These are phyloP conservation scores for Castanospermum australe DNA, from an alignment of 306 rosid genomes.

Conservation along the genomic window DNA sequence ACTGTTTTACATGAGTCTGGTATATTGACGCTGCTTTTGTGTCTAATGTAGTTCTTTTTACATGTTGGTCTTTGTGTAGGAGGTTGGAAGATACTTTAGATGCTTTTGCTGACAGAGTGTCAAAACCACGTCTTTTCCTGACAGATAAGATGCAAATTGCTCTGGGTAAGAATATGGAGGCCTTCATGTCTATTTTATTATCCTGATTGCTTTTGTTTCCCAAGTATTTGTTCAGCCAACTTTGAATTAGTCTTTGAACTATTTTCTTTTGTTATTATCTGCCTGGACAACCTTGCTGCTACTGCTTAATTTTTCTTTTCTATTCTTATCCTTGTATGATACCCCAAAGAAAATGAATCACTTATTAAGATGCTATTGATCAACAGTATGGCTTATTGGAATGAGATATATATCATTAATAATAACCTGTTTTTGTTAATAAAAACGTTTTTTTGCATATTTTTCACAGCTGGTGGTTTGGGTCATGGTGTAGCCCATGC, in stretches of 20 bases:
- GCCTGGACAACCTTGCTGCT: neutral
- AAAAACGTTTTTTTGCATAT: conserved; percentile 1
- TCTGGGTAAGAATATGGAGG: conserved; percentile 57
- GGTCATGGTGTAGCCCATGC: conserved; percentile 98
- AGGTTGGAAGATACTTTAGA: conserved; percentile 78
- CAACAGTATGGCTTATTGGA: neutral
- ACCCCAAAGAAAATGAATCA: neutral
- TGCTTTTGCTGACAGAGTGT: conserved; percentile 86
- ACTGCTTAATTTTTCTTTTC: neutral
- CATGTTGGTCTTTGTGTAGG: conserved; percentile 49
- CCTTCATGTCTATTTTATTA: neutral
- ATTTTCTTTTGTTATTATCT: neutral
- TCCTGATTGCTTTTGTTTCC: neutral
- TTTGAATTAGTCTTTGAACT: neutral
- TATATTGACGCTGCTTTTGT: neutral
- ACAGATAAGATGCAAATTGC: conserved; percentile 96
- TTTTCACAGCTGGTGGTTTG: conserved; percentile 87
- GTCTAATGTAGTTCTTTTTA: neutral
- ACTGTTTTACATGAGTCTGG: neutral
- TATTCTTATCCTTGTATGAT: neutral
- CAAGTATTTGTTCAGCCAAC: neutral
- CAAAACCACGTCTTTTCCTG: conserved; percentile 80
- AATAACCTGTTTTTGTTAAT: conserved; percentile 1
- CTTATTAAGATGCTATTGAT: conserved; percentile 16
- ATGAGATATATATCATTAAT: neutral